Percentiles rank a stretch among this genome's conserved stretches.
These are phyloP conservation scores for Lasiosphaeris hirsuta DNA, from an alignment of 495 filamentous ascomycete species.

Conservation along the genomic window DNA sequence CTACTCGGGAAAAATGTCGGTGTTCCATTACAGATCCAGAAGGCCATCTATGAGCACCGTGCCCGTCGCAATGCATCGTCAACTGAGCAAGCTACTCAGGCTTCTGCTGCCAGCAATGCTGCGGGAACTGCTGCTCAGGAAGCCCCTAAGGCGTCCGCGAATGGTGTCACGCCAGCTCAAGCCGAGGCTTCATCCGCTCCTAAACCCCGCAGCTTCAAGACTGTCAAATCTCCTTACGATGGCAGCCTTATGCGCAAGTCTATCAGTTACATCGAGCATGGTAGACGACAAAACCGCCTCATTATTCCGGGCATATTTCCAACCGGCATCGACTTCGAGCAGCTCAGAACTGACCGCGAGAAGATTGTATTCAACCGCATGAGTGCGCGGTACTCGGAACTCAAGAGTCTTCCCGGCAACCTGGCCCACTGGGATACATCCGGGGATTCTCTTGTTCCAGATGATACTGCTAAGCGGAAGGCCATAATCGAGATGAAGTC, in stretches of 20 bases:
- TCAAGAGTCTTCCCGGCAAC: slow-evolving; percentile 78
- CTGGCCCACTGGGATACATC: slow-evolving; percentile 79
- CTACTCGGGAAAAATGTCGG: slow-evolving; percentile 74
- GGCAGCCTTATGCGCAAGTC: slow-evolving; percentile 45
- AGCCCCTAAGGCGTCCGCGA: slow-evolving; percentile 35
- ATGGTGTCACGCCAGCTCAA: slow-evolving; percentile 26
- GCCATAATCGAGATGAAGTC: slow-evolving; percentile 91
- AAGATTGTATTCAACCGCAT: slow-evolving; percentile 87
- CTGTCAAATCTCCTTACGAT: slow-evolving; percentile 65
- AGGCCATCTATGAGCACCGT: slow-evolving; percentile 69
- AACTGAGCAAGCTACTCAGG: slow-evolving; percentile 47
- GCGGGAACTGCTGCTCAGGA: slow-evolving; percentile 53
- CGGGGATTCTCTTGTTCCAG: slow-evolving; percentile 63
- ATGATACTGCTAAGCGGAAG: slow-evolving; percentile 82
- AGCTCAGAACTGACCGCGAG: slow-evolving; percentile 79
- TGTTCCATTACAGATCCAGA: slow-evolving; percentile 68
- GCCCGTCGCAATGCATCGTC: slow-evolving; percentile 59
- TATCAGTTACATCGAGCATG: slow-evolving; percentile 79
- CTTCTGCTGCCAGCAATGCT: slow-evolving; percentile 40
- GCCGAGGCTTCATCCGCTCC: slow-evolving; percentile 26
- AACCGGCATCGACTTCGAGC: slow-evolving; percentile 78
- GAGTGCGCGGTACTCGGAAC: slow-evolving; percentile 71
- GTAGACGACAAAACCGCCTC: slow-evolving; percentile 62
- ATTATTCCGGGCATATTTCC: slow-evolving; percentile 86
- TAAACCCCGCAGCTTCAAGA: slow-evolving; percentile 46